Conservation (phyloP, 345 rosid genomes). For the Gossypium stocksii region DNA sequence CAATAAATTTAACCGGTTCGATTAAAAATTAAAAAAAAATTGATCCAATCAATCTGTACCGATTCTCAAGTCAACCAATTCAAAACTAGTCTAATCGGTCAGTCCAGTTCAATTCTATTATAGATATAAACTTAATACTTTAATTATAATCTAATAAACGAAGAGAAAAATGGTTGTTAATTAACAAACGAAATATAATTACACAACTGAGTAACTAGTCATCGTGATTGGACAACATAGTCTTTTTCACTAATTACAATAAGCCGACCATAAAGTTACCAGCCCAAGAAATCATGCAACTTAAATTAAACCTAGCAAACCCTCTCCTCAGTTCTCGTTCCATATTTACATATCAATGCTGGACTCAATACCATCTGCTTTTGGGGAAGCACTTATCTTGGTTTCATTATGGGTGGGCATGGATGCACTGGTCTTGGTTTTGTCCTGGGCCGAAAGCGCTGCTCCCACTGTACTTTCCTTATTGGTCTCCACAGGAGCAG, state of each 20-base stretch:
- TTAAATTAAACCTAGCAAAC: neutral
- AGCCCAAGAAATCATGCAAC: neutral
- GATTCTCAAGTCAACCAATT: too few relatives aligned
- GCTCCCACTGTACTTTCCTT: neutral
- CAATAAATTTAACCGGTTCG: fast-evolving
- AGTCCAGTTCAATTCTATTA: too few relatives aligned
- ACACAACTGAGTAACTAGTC: neutral
- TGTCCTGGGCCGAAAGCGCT: neutral
- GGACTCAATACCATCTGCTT: constrained; percentile 16
- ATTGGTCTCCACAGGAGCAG: neutral
- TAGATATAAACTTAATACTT: too few relatives aligned
- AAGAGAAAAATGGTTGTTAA: neutral
- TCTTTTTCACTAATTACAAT: constrained; percentile 3
- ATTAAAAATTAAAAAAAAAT: too few relatives aligned
- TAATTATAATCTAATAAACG: too few relatives aligned
- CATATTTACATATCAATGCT: constrained; percentile 8
- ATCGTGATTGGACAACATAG: neutral
- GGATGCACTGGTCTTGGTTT: constrained; percentile 12
- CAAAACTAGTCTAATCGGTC: too few relatives aligned
- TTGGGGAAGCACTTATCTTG: constrained; percentile 11
- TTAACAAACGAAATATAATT: neutral
- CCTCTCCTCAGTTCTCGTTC: constrained; percentile 1
- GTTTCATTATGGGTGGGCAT: neutral
- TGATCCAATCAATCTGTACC: fast-evolving
- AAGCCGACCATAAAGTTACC: neutral